These are phyloP conservation scores for Ganoderma boninense DNA, from an alignment of 1,284 basidiomycete genomes.

Conservation along the genomic window DNA sequence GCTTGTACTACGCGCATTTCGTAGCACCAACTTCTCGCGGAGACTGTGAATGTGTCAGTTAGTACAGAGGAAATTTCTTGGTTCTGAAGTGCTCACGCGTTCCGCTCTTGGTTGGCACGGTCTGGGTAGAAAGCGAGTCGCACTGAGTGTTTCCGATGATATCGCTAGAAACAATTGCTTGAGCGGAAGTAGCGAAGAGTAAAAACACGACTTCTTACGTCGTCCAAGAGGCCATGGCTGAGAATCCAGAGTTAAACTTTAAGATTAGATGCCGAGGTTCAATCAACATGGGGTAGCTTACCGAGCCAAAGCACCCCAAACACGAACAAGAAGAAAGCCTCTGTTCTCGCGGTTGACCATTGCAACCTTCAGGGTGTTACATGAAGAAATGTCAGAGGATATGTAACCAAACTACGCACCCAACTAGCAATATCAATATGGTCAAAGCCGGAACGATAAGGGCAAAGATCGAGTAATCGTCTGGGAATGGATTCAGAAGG, in stretches of 20 bases:
- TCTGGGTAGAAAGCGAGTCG: constrained; percentile 56
- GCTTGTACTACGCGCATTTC: constrained; percentile 81
- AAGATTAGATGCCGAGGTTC: not conserved
- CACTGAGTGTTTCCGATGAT: constrained; percentile 74
- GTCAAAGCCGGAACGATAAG: constrained; percentile 70
- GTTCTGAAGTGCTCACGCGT: constrained; percentile 50
- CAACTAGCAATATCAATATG: constrained; percentile 57
- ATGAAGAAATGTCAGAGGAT: not conserved
- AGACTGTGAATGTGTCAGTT: constrained; percentile 51
- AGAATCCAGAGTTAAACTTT: not conserved
- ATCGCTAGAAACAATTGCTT: constrained; percentile 56
- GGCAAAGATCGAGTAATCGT: constrained; percentile 73
- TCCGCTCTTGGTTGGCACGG: constrained; percentile 61
- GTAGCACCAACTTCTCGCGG: constrained; percentile 67
- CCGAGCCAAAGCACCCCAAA: constrained; percentile 73
- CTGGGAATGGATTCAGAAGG: constrained; percentile 43
- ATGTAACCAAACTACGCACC: constrained; percentile 28
- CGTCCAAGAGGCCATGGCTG: constrained; percentile 80
- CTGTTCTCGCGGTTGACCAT: constrained; percentile 73
- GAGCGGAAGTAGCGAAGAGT: constrained; percentile 14
- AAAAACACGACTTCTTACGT: constrained; percentile 54
- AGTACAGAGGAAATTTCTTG: not conserved
- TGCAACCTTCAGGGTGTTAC: constrained; percentile 54
- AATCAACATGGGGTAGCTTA: constrained; percentile 44
- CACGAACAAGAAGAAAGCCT: constrained; percentile 62